These are phyloP conservation scores for Discostella pseudostelligera DNA, from an alignment of 108 stramenopile species.

Conservation along the genomic window DNA sequence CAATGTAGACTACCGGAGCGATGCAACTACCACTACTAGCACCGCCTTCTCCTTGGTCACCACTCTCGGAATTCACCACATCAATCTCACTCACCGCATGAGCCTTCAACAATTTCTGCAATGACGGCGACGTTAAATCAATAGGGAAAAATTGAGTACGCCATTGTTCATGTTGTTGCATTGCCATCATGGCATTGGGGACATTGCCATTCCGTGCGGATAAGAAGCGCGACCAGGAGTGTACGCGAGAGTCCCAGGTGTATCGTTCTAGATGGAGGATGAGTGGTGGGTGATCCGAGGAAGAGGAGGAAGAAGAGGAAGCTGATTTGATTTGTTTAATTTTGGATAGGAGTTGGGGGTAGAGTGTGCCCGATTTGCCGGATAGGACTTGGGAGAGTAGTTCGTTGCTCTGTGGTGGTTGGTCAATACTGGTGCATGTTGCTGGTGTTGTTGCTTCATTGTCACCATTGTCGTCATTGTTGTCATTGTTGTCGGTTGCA, in stretches of 20 bases:
- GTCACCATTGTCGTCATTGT: neutral
- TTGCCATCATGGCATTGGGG: conserved; percentile 73
- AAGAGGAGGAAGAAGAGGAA: conserved; percentile 3
- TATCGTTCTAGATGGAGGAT: conserved; percentile 69
- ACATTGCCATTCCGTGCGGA: conserved; percentile 73
- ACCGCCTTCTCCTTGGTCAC: neutral
- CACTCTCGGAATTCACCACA: conserved; percentile 11
- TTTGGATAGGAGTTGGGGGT: conserved; percentile 36
- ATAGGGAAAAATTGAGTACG: conserved; percentile 71
- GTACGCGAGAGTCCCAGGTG: conserved; percentile 72
- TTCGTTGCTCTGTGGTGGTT: neutral
- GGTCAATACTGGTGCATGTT: too few relatives aligned
- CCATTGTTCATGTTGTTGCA: conserved; percentile 79
- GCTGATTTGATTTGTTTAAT: conserved; percentile 62
- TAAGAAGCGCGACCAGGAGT: conserved; percentile 79
- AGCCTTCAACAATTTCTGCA: conserved; percentile 62
- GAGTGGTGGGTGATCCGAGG: conserved; percentile 36
- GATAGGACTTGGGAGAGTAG: conserved; percentile 2
- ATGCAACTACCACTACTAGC: neutral
- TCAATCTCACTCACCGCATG: conserved; percentile 74
- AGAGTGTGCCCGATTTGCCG: conserved; percentile 42
- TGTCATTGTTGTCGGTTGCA: conserved; percentile 1
- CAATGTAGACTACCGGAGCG: conserved; percentile 75
- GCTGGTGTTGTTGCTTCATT: too few relatives aligned
- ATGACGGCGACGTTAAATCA: conserved; percentile 58